Conservation (phyloP, 768 basidiomycete species). For the Serendipita sp. region DNA sequence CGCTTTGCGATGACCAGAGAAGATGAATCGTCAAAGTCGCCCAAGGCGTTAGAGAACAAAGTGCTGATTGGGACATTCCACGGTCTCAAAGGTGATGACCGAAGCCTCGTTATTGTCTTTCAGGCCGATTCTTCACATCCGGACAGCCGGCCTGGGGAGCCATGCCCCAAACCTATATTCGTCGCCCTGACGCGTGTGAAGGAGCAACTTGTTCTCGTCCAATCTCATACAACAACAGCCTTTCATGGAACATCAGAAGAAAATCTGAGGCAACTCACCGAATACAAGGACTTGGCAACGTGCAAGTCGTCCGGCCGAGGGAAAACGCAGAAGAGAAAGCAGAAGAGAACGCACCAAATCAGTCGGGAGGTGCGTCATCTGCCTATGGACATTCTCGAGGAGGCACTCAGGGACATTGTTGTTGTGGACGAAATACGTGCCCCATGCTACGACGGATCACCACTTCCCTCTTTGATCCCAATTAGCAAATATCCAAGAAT, state of each 20-base stretch:
- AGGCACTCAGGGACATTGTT: not conserved
- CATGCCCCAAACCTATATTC: not conserved
- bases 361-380: not conserved
- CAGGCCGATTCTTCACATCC: constrained; percentile 4
- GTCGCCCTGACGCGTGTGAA: constrained; percentile 7
- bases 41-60: constrained; percentile 3
- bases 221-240: not conserved
- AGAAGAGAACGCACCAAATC: not conserved
- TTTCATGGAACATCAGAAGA: not conserved
- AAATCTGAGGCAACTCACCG: not conserved
- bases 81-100: constrained; percentile 4
- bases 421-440: not conserved
- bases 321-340: not conserved
- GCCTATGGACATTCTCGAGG: not conserved
- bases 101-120: not conserved
- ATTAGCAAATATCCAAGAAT: not conserved
- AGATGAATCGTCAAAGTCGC: not conserved
- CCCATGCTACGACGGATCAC: not conserved
- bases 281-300: not conserved
- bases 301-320: not conserved
- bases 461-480: not conserved
- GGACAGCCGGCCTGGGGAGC: not conserved
- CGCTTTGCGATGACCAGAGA: not conserved
- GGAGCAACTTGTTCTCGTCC: constrained; percentile 6
- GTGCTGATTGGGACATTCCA: not conserved